phyloP scores from a whole-genome alignment of 306 rosid species.

The Quercus agrifolia region DNA sequence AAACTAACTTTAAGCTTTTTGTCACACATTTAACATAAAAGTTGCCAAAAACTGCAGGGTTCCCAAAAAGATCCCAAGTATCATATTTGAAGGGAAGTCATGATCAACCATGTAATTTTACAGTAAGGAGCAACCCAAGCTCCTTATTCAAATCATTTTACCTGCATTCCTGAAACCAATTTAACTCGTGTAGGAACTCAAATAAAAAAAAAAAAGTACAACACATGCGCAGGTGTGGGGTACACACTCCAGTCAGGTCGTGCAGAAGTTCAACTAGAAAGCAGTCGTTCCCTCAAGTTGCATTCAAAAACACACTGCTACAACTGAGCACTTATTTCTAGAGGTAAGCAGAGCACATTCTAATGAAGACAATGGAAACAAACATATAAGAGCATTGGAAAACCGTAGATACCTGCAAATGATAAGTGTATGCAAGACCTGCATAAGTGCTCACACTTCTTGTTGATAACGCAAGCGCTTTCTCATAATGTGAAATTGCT shows the following conservation, averaged over 20 bases:
- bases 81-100: not conserved
- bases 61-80: not conserved
- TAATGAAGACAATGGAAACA: not conserved
- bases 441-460: slow-evolving; percentile 90
- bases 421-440: slow-evolving; percentile 94
- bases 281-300: not conserved
- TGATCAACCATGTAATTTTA: not conserved
- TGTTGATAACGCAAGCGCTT: slow-evolving; percentile 86
- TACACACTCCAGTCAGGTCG: not conserved
- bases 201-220: not conserved
- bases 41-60: no score
- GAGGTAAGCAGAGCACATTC: not conserved
- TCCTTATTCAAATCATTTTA: not conserved
- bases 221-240: not conserved
- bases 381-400: not conserved
- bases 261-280: not conserved
- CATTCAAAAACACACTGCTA: not conserved
- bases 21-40: no score
- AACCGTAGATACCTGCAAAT: slow-evolving; percentile 62
- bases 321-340: not conserved
- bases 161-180: not conserved
- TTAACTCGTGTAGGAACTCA: not conserved
- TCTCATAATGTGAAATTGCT: slow-evolving; percentile 82
- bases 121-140: not conserved
- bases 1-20: no score